Conservation (phyloP, 805 yeast species). For the Lachancea thermotolerans region DNA sequence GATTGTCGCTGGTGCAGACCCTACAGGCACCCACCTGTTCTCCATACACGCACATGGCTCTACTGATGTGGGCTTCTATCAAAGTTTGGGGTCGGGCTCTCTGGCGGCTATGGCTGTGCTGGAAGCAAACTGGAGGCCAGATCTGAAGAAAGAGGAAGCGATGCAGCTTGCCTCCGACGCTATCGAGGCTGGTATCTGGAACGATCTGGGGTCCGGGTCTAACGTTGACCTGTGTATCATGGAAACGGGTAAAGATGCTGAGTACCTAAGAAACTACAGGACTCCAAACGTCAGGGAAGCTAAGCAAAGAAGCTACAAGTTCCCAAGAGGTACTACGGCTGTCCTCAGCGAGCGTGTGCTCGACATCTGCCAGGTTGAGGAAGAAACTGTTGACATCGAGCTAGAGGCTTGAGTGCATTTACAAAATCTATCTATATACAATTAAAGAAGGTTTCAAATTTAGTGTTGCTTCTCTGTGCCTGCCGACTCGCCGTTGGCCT, state of each 20-base stretch:
- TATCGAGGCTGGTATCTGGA: slow-evolving; percentile 97
- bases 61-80: slow-evolving; percentile 90
- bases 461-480: background rate
- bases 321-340: slow-evolving; percentile 91
- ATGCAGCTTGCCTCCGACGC: slow-evolving; percentile 85
- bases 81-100: slow-evolving; percentile 92
- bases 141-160: slow-evolving; percentile 82
- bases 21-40: slow-evolving; percentile 89
- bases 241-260: slow-evolving; percentile 88
- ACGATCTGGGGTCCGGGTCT: slow-evolving; percentile 97
- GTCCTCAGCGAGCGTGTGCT: slow-evolving; percentile 63
- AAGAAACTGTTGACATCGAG: slow-evolving; percentile 41
- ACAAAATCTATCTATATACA: background rate
- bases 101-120: slow-evolving; percentile 97
- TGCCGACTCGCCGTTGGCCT: background rate
- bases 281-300: slow-evolving; percentile 84
- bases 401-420: slow-evolving; percentile 5
- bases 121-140: slow-evolving; percentile 80
- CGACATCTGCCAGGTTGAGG: slow-evolving; percentile 61
- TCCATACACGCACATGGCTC: slow-evolving; percentile 97
- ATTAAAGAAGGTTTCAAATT: slow-evolving; percentile 1
- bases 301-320: slow-evolving; percentile 79
- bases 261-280: slow-evolving; percentile 74
- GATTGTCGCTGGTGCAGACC: slow-evolving; percentile 97
- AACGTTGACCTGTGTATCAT: slow-evolving; percentile 96